A percentile compares a stretch with the other conserved stretches of the same genome.
Conservation (phyloP, 1,284 basidiomycete species). For the Austropuccinia psidii region DNA sequence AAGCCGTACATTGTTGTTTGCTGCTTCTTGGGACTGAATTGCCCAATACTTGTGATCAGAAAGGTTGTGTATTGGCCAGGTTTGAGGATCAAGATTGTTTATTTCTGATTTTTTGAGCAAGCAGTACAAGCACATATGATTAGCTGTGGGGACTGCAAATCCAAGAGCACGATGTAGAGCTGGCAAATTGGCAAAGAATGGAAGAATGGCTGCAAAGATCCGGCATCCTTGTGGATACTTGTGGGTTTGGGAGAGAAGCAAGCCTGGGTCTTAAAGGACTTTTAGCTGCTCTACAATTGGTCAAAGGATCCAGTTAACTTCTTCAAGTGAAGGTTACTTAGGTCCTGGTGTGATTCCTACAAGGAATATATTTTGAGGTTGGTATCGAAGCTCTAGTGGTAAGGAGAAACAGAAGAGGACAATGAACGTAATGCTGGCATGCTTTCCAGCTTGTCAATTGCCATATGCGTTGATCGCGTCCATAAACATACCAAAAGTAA, state of each 20-base stretch:
- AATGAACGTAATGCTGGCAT: constrained; percentile 10
- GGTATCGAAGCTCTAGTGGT: neutral
- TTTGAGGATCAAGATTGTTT: neutral
- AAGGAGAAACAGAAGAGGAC: neutral
- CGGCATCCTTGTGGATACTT: neutral
- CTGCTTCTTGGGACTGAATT: neutral
- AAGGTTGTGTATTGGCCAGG: neutral
- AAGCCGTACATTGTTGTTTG: neutral
- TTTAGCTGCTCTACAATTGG: neutral
- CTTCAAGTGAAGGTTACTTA: constrained; percentile 2
- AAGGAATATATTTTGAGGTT: constrained; percentile 3
- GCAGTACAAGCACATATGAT: constrained; percentile 24
- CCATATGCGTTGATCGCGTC: constrained; percentile 10
- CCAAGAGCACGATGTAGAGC: constrained; percentile 21
- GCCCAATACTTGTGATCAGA: neutral
- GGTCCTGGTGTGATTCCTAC: constrained; percentile 13
- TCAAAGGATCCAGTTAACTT: constrained; percentile 33
- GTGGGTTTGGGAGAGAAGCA: constrained; percentile 30
- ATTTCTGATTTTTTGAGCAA: neutral
- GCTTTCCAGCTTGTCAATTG: neutral
- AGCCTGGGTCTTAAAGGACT: constrained; percentile 44
- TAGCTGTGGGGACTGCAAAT: constrained; percentile 12
- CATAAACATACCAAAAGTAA: constrained; percentile 17
- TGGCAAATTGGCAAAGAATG: constrained; percentile 35
- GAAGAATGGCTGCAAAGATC: constrained; percentile 11